Evolutionary conservation across 768 basidiomycete genomes (phyloP).

Genomic region (Suillus spraguei): DNA sequence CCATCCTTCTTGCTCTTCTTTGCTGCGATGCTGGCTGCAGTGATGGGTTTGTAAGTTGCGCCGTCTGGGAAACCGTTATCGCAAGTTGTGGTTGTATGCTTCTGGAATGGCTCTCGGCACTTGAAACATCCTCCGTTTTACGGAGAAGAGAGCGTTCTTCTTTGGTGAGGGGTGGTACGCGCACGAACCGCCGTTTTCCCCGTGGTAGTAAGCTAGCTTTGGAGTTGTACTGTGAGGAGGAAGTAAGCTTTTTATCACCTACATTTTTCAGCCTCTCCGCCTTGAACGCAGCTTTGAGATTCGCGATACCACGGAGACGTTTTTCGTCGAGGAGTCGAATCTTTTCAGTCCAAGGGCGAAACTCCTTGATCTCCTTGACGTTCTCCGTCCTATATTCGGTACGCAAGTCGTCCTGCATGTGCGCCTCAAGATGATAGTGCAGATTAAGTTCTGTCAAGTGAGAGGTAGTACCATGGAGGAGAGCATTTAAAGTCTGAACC

Average conservation of each 20-base stretch:
- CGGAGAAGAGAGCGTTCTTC: not conserved
- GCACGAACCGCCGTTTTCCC: not conserved
- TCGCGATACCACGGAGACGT: too few species aligned
- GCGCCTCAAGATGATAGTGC: not conserved
- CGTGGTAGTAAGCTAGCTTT: rapidly evolving
- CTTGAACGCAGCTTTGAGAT: too few species aligned
- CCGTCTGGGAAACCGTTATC: not conserved
- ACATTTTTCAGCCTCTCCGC: too few species aligned
- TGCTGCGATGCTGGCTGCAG: not conserved
- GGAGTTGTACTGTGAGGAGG: not conserved
- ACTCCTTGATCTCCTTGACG: not conserved
- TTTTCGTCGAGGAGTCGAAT: not conserved
- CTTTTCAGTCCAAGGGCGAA: not conserved
- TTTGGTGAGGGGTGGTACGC: not conserved
- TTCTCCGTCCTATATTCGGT: too few species aligned
- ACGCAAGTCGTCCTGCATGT: too few species aligned
- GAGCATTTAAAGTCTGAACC: not conserved
- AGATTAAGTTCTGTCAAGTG: not conserved
- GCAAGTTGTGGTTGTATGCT: not conserved
- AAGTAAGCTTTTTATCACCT: not conserved
- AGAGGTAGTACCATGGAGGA: not conserved
- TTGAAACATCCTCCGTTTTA: not conserved
- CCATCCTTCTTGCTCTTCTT: not conserved
- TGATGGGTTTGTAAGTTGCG: not conserved
- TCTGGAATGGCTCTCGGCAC: not conserved